phyloP scores from a whole-genome alignment of 108 stramenopile species.

The Conticribra weissflogii region DNA sequence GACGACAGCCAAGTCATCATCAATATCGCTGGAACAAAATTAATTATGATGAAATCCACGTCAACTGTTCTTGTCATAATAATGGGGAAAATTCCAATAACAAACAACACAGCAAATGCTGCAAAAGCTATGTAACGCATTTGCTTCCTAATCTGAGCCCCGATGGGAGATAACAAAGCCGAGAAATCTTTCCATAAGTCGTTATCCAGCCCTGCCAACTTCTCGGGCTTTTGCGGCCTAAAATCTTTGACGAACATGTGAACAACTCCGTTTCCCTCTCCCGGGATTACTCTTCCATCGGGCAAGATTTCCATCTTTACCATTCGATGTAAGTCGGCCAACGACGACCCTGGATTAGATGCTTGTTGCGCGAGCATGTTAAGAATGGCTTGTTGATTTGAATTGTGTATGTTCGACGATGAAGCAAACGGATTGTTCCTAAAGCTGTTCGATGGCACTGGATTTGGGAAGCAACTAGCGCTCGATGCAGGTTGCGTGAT shows the following conservation, averaged over 20 bases:
- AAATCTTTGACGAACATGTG: not conserved
- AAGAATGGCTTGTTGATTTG: not conserved
- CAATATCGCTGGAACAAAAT: no score
- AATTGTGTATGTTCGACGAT: not conserved
- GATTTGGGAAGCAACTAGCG: no score
- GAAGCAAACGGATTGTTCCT: not conserved
- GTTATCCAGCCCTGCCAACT: not conserved
- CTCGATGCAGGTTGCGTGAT: no score
- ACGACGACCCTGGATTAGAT: not conserved
- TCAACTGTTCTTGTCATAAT: not conserved
- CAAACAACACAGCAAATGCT: not conserved
- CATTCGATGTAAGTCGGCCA: not conserved
- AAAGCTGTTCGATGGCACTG: not conserved
- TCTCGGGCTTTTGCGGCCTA: not conserved
- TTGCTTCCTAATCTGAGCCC: not conserved
- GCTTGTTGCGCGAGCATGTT: slow-evolving; percentile 1
- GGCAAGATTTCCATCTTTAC: not conserved
- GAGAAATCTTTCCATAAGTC: not conserved
- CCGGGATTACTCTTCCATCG: slow-evolving; percentile 7
- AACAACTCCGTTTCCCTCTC: not conserved
- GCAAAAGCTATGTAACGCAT: not conserved
- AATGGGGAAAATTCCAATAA: no score
- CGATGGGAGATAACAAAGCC: not conserved
- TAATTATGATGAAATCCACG: not conserved
- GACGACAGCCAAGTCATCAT: no score